Evolutionary conservation across 2,329 filamentous ascomycete species (phyloP).

Genomic region (Fusarium piperis): DNA sequence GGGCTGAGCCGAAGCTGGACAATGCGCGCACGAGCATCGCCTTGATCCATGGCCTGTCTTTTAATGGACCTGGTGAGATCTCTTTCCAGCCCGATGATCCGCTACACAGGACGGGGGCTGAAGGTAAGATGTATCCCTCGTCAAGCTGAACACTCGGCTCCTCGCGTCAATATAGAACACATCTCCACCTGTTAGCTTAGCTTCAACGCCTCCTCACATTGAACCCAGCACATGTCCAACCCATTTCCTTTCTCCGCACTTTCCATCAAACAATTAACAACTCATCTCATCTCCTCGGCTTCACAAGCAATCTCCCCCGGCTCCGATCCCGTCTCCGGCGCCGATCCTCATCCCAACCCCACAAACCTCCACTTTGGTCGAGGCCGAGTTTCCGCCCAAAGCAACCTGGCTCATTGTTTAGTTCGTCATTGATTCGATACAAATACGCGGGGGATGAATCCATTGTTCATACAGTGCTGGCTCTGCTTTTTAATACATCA

Average conservation of each 20-base stretch:
- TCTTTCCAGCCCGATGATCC: not conserved
- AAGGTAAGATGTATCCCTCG: not conserved
- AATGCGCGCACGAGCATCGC: not conserved
- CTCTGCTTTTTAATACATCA: not conserved
- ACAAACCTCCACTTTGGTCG: conserved; percentile 22
- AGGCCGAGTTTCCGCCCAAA: conserved; percentile 1
- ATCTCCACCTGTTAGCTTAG: not conserved
- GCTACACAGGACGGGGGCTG: not conserved
- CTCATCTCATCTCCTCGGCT: not conserved
- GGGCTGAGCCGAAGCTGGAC: not conserved
- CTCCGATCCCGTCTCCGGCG: conserved; percentile 28
- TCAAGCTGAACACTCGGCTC: not conserved
- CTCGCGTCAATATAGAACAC: not conserved
- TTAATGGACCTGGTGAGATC: not conserved
- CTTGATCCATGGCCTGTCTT: not conserved
- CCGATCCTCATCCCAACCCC: conserved; percentile 31
- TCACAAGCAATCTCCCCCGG: conserved; percentile 11
- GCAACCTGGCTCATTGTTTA: conserved; percentile 15
- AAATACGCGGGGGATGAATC: not conserved
- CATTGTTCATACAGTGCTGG: not conserved
- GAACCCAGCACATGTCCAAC: conserved; percentile 1
- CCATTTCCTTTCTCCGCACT: not conserved
- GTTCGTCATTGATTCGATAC: conserved; percentile 16
- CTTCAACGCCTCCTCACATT: not conserved
- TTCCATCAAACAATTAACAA: too few species aligned